Base-by-base conservation (phyloP, 768 basidiomycete genomes). In the Trametes sanguinea region DNA sequence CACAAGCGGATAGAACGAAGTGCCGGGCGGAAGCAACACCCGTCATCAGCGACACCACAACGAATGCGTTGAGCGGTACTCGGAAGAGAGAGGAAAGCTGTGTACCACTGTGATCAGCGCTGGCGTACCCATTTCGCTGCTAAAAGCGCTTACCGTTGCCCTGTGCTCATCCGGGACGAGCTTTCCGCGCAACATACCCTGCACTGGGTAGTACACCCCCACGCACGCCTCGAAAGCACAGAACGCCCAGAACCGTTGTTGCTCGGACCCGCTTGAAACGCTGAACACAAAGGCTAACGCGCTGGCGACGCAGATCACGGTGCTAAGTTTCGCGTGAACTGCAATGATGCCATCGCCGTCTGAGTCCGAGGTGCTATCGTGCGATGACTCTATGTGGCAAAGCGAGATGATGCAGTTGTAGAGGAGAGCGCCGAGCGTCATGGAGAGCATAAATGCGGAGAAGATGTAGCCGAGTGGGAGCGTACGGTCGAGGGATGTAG, bases 381-480 rank as follows among this genome's bases (percentile, higher is more conserved):
- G 53, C 32, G 66, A 35, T 39, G 64, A 51, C 17, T 66, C 51
- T 3, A 29, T 2, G n/a, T 52, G 69, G 58, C 69, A 68, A 52
- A 52, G 51, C 10, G 70, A 63, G 70, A 66, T 27, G 67, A 87
- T 74, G 51, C 76, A 76, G 4, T 83, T 88, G 74, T 90, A 91
- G 33, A 88, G 66, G 53, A 90, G 73, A 10, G 89, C 90, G 16
- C 89, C 89, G 66, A 90, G 81, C 83, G 90, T 88, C 89, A 92
- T 90, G 57, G 83, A 85, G 57, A 90, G 75, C 90, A 92, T 92
- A 77, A 90, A 89, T 6, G 83, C 80, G 32, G 89, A 88, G 73
- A 92, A 92, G 65, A 92, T 90, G 73, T 88, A 88, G 2, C 90
- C 90, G 7, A 92, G 78, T 0, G 90, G 90, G 30, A 90, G 83